phyloP scores from a whole-genome alignment of 1,284 basidiomycete species.

The Neotropicomus parvogracilis region DNA sequence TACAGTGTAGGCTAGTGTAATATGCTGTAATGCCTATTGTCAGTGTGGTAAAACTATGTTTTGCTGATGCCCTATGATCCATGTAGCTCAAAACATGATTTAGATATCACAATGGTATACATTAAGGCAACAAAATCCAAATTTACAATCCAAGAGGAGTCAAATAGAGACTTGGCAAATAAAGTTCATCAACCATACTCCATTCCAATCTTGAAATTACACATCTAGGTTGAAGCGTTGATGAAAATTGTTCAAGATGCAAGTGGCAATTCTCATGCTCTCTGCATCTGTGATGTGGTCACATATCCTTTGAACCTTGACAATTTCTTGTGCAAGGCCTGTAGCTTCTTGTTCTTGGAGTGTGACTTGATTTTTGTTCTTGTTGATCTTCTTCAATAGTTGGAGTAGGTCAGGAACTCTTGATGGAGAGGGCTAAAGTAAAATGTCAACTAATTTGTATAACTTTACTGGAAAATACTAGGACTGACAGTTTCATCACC shows the following conservation, averaged over 20 bases:
- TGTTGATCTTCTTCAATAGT: conserved; percentile 25
- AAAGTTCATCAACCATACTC: neutral
- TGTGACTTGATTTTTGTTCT: conserved; percentile 24
- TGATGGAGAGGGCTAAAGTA: conserved; percentile 2
- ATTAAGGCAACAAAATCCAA: neutral
- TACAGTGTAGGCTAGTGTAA: too few relatives aligned
- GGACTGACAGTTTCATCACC: conserved; percentile 21
- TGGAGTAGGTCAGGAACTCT: conserved; percentile 12
- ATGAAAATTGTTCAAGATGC: conserved; percentile 21
- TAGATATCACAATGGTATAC: too few relatives aligned
- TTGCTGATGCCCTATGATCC: too few relatives aligned
- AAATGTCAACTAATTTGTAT: conserved; percentile 3
- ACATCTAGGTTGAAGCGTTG: conserved; percentile 23
- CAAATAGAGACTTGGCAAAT: neutral
- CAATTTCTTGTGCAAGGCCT: conserved; percentile 10
- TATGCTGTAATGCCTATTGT: too few relatives aligned
- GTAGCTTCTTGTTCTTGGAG: conserved; percentile 11
- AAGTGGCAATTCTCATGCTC: conserved; percentile 7
- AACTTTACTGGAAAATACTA: fast-evolving
- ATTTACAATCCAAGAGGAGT: neutral
- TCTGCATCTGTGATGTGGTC: conserved; percentile 7
- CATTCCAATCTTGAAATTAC: neutral
- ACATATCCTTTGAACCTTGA: conserved; percentile 1
- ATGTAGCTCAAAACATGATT: too few relatives aligned
- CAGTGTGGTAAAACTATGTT: too few relatives aligned